These are phyloP conservation scores for Macadamia tetraphylla DNA, from an alignment of 164 flowering plant species.

Conservation along the genomic window DNA sequence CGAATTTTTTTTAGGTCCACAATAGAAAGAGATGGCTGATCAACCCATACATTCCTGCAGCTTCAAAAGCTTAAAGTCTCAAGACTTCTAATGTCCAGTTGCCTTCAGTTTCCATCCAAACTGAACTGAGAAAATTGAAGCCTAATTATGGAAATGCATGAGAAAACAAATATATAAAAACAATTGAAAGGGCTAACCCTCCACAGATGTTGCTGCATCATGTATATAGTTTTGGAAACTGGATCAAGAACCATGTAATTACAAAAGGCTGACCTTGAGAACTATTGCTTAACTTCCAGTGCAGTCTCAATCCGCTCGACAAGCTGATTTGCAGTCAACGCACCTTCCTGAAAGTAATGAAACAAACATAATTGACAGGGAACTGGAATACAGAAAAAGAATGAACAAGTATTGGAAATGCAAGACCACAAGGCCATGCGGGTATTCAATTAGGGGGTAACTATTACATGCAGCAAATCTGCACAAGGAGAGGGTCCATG, in stretches of 20 bases:
- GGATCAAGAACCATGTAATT: neutral
- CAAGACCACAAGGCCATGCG: neutral
- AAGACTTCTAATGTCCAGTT: neutral
- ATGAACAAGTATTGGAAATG: neutral
- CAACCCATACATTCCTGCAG: neutral
- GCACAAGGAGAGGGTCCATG: neutral
- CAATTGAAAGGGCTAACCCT: neutral
- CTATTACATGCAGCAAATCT: neutral
- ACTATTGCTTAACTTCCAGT: conserved; percentile 46
- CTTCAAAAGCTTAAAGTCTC: neutral
- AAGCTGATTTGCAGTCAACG: conserved; percentile 62
- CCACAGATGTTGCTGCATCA: too few relatives aligned
- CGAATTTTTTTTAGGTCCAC: neutral
- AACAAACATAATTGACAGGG: neutral
- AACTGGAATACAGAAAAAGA: neutral
- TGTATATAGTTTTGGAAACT: neutral
- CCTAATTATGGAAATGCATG: neutral
- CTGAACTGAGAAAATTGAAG: neutral
- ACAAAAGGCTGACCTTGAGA: conserved; percentile 12
- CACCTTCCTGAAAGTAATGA: conserved; percentile 64
- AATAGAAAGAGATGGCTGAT: neutral
- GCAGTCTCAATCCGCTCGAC: conserved; percentile 49
- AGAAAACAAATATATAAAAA: neutral
- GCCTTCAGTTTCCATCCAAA: neutral
- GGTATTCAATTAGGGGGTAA: too few relatives aligned